Evolutionary conservation across 306 rosid genomes (phyloP), one percentile per base, ranked within the genome.

Genomic region (Argentina anserina): DNA sequence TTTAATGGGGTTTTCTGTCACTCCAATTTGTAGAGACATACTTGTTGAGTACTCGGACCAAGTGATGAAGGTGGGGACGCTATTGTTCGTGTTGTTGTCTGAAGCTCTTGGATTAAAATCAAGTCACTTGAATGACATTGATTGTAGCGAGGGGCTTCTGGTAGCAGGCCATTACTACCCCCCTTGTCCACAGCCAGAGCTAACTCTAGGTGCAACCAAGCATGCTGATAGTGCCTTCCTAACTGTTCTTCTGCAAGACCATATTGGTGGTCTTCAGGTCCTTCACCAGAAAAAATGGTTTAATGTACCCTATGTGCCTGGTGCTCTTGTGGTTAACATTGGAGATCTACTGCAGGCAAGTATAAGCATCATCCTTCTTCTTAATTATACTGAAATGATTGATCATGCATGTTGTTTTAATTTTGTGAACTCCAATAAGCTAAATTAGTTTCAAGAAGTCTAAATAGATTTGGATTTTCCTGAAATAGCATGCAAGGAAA

Each of bases 241-340:
- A 36, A 83, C 90, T 0, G 67, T 88, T 29, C 75, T 87, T 76
- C 80, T 85, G 37, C 92, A 85, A 77, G 80, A 85, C 56, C 83
- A 82, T 63, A 45, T 87, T 8, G 91, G 89, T 26, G 87, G 89
- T 46, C 89, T 84, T 21, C 89, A 87, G 65, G 72, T 78, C 67
- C 81, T 80, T 67, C 69, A 73, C 6, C 33, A 67, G 39, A 53
- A 75, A 21, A 28, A 39, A 10, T 75, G 79, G 79, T 3, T 75
- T 11, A 45, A 65, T 37, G 56, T 75, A 10, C 43, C 66, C 0
- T 67, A 46, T 0, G 43, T 37, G 15, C 73, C 46, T 0, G 67
- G 73, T 5, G 79, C 79, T 37, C 66, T 61, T 29, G 78, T 74
- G 23, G 61, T 74, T 31, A 64, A 63, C 37, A 23, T 74, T 23